Base-by-base conservation (phyloP, 148 eudicot species). In the Amaranthus hypochondriacus region DNA sequence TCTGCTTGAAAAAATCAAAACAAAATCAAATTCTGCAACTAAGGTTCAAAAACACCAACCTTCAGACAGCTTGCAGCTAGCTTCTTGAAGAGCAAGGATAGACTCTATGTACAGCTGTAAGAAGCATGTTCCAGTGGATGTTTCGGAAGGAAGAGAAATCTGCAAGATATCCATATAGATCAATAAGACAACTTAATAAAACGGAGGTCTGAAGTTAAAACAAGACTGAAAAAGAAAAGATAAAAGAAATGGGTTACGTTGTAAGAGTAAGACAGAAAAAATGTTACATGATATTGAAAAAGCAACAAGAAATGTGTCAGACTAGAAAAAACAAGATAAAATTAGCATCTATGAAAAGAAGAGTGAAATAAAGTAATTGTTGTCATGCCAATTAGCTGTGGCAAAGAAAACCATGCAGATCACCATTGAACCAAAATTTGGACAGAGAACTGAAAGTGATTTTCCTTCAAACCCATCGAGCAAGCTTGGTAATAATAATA, bases 131-230 rank as follows among this genome's bases (percentile, higher is more conserved):
- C 89, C 96, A 5, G 96, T 86, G 64, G 87, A 83, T 48, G 92
- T 74, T 74, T 95, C 98, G 62, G 83, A 74, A 60, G 98, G 98
- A 76, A 95, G 97, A 78, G 98, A 97, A 80, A 95, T 90, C 98
- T 95, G 89, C 76, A 82, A 75, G 42, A n/a, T 53, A 50, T 47
- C 15, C 46, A 50, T 8, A 62, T 42, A 58, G n/a, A 49, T 62
- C 76, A 61, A 42, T 50, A 59, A 7, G 28, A 62, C 5, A 61
- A 64, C 57, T 11, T 68, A 69, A 42, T 9, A 5, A 9, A 39
- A 12, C 7, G 50, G 28, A 12, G 39, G 39, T 28, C 39, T 28
- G 39, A 28, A 28, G 39, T 28, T 28, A 28, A 28, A 28, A 28
- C 39, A 28, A 28, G 0, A 28, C 39, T 28, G 39, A 28, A 28